Base-by-base conservation (phyloP, 176 grass and related monocot genomes). In the Triticum turgidum region DNA sequence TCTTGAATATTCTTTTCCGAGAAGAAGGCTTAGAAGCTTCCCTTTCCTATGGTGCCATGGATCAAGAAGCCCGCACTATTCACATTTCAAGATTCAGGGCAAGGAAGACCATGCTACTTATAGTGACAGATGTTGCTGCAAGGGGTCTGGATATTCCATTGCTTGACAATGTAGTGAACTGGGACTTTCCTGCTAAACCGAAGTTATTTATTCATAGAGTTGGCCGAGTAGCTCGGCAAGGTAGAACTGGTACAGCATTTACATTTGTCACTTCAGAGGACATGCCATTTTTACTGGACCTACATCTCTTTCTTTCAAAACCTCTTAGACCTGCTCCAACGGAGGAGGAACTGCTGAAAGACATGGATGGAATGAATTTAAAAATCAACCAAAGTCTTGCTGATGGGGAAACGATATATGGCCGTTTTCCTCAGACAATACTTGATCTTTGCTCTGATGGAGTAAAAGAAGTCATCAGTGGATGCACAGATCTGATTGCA, bases 131-230 rank as follows among this genome's bases (percentile, higher is more conserved):
- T 88, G 90, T 99, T 92, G 97, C 97, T 86, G 92, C 94, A 30
- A 94, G 97, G 81, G 97, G 97, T 38, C 80, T 99, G 75, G 97
- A 99, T 91, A 99, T 99, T 84, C 94, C 97, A 7, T 85, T 99
- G 87, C 92, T 99, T 89, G 97, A 99, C 84, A 99, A 99, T 86
- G 94, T 99, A 80, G 89, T 99, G 84, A 99, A 99, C 22, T 99
- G 92, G 92, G 97, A 99, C 81, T 99, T 96, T 32, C 94, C 94
- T 69, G 92, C 94, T 80, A 99, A 94, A 79, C 94, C 97, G 69
- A 99, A 99, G 80, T 86, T 96, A 80, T 96, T 99, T 87, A 61
- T 99, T 86, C 97, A 99, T 75, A 93, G 94, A 79, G 97, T 99
- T 72, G 97, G 97, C 35, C 87, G 94, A 68, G 94, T 88, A 35